phyloP scores from a whole-genome alignment of 1,284 basidiomycete genomes.

The Cystobasidiaceae sp. region DNA sequence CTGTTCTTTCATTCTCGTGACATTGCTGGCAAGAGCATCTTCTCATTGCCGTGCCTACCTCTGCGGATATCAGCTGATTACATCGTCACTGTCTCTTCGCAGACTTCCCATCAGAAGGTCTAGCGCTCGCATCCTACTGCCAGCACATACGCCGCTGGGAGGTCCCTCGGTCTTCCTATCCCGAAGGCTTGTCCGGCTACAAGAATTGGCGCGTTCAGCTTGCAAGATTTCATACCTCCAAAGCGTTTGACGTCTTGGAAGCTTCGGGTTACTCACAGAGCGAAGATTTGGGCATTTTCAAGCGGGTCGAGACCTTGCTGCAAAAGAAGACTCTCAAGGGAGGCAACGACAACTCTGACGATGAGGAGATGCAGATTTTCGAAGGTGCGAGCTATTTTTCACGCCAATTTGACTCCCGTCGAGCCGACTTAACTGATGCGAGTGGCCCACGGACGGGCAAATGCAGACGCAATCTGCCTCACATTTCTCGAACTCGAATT shows the following conservation, averaged over 20 bases:
- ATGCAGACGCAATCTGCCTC: constrained; percentile 19
- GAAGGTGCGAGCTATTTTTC: constrained; percentile 8
- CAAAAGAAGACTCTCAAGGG: constrained; percentile 30
- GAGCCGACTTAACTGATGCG: not conserved
- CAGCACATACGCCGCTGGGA: constrained; percentile 29
- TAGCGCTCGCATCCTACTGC: constrained; percentile 8
- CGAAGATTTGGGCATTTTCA: constrained; percentile 1
- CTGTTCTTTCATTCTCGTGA: not conserved
- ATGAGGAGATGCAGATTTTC: constrained; percentile 31
- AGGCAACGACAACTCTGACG: constrained; percentile 17
- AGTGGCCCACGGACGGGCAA: not conserved
- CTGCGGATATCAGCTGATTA: too few species aligned
- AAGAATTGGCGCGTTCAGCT: constrained; percentile 18
- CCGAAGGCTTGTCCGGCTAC: constrained; percentile 28
- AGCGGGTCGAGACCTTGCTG: constrained; percentile 7
- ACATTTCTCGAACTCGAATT: constrained; percentile 29
- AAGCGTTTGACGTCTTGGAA: constrained; percentile 5
- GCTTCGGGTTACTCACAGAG: not conserved
- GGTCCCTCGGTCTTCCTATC: constrained; percentile 16
- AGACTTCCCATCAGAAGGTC: constrained; percentile 19
- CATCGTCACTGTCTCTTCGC: not conserved
- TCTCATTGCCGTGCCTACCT: not conserved
- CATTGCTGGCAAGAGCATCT: not conserved
- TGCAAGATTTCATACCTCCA: constrained; percentile 16
- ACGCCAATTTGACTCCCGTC: not conserved